Evolutionary conservation across 331 rosid genomes (phyloP), one percentile per base, ranked within the genome.

Genomic region (Pyracantha coccinea): DNA sequence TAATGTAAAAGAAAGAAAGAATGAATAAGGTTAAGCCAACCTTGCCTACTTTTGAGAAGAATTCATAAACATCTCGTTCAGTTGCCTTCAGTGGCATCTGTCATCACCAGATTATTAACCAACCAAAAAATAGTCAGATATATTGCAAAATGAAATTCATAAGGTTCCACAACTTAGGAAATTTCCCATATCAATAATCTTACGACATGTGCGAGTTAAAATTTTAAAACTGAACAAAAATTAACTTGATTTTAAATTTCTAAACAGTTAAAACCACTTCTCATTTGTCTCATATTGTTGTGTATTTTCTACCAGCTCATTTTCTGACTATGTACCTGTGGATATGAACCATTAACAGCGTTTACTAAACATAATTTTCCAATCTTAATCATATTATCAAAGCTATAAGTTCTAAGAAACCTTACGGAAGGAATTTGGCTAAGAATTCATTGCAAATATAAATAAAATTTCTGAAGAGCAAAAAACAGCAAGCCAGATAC

Each of bases 11-110:
- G 7, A 66, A 53, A n/a, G 4, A 53, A 53, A 5, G 58, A 53
- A 38, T 59, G 73, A 32, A 71, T 19, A 9, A 28, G 72, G 28
- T 53, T 24, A 33, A 70, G 80, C 92, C 73, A 35, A 94, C 98
- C 98, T 94, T 94, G 87, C 98, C 99, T 24, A 97, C 99, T 84
- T 90, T 94, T 44, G 97, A 90, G 87, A 94, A 94, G 73, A 92
- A 92, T 67, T 94, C 96, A 6, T 90, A 94, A 57, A 78, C 97
- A 80, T 94, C 97, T 84, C 95, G 88, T 85, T 94, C 97, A 0
- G 93, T 87, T 66, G 99, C 99, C 84, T 94, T 94, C 68, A 94
- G 78, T 16, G 99, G 97, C 99, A 94, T 94, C 99, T 94, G 85
- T 65, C 52, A 53, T 57, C 77, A 84, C 62, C 84, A 63, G 21